Percentiles rank a stretch among this genome's conserved stretches.
Evolutionary conservation across 75 land plant species (phyloP).

Genomic region (Isoetes taiwanensis): DNA sequence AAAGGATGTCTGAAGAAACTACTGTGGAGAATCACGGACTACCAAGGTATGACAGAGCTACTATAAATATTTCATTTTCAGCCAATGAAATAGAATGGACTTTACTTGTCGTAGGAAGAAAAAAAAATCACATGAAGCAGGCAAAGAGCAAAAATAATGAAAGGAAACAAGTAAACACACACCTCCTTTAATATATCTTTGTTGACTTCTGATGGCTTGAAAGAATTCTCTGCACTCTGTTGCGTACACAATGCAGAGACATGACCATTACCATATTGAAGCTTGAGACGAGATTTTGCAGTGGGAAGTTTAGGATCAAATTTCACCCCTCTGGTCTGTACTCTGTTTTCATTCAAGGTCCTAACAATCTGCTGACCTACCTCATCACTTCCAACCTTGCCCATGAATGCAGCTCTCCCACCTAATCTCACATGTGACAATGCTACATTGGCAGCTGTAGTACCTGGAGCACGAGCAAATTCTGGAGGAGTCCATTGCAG

Average conservation of each 20-base stretch:
- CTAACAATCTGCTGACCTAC: slow-evolving; percentile 49
- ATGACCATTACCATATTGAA: slow-evolving; percentile 30
- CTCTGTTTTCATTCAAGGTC: slow-evolving; percentile 49
- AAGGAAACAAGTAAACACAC: background rate
- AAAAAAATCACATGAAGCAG: background rate
- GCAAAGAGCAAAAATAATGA: background rate
- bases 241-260: slow-evolving; percentile 34
- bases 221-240: slow-evolving; percentile 64
- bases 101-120: background rate
- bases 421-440: slow-evolving; percentile 59
- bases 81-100: no score
- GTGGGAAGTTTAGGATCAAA: slow-evolving; percentile 38
- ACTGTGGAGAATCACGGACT: no score
- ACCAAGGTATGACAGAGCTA: no score
- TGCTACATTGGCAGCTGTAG: slow-evolving; percentile 67
- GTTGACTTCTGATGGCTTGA: slow-evolving; percentile 52
- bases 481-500: slow-evolving; percentile 60
- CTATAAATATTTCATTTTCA: no score
- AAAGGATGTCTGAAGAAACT: no score
- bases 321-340: slow-evolving; percentile 57
- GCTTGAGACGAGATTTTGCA: slow-evolving; percentile 50
- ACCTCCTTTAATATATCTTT: slow-evolving; percentile 86
- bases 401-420: slow-evolving; percentile 72
- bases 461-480: slow-evolving; percentile 69
- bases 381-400: slow-evolving; percentile 72